phyloP scores from a whole-genome alignment of 768 basidiomycete genomes.

The Scleroderma citrinum region DNA sequence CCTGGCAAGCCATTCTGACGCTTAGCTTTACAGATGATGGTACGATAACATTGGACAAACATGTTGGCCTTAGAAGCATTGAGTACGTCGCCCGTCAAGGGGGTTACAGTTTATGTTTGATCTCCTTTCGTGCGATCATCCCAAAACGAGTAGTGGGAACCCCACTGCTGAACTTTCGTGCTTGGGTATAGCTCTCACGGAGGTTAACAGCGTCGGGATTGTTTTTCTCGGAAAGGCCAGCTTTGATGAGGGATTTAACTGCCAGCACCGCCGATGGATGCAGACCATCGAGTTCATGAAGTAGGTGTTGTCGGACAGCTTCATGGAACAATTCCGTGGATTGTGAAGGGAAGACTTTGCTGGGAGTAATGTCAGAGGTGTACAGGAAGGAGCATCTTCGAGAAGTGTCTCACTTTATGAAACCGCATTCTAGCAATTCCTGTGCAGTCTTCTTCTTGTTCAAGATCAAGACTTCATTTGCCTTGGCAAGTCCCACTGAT shows the following conservation, averaged over 20 bases:
- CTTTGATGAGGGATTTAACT: slow-evolving; percentile 48
- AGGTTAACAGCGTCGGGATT: slow-evolving; percentile 59
- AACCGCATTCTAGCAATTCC: slow-evolving; percentile 54
- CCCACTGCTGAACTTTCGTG: slow-evolving; percentile 56
- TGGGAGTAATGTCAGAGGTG: slow-evolving; percentile 18
- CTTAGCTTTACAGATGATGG: too few relatives aligned
- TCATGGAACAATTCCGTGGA: slow-evolving; percentile 47
- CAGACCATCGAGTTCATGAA: slow-evolving; percentile 52
- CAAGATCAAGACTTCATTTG: slow-evolving; percentile 67
- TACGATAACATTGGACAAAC: too few relatives aligned
- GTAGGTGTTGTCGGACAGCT: slow-evolving; percentile 43
- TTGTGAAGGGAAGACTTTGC: slow-evolving; percentile 55
- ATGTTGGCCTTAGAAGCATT: too few relatives aligned
- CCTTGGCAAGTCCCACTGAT: slow-evolving; percentile 63
- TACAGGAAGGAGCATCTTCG: not conserved
- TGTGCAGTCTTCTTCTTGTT: slow-evolving; percentile 59
- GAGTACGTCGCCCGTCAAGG: not conserved
- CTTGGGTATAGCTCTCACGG: slow-evolving; percentile 68
- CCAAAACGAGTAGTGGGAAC: slow-evolving; percentile 48
- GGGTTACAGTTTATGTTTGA: slow-evolving; percentile 54
- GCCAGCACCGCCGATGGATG: slow-evolving; percentile 48
- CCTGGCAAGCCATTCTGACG: too few relatives aligned
- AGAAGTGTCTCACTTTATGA: slow-evolving; percentile 45
- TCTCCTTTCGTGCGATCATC: slow-evolving; percentile 55
- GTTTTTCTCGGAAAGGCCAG: slow-evolving; percentile 56